Conservation (phyloP, 1,139 yeast genomes). For the Blastobotrys apis region DNA sequence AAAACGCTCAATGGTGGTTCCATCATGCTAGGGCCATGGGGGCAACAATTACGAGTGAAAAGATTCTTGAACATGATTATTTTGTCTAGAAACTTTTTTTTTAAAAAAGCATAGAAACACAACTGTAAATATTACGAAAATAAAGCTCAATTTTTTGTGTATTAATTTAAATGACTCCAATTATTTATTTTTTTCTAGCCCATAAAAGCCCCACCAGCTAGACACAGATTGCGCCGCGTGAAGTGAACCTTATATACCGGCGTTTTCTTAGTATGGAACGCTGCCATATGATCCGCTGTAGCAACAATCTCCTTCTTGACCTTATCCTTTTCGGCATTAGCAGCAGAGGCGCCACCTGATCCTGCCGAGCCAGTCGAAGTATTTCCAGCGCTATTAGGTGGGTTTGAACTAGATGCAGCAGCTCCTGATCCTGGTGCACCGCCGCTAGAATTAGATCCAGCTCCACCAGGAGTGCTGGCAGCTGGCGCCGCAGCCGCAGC, state of each 20-base stretch:
- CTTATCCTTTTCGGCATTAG: slow-evolving; percentile 26
- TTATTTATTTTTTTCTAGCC: too few relatives aligned
- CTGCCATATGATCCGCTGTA: slow-evolving; percentile 86
- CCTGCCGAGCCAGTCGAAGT: slow-evolving; percentile 8
- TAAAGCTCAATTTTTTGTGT: neutral
- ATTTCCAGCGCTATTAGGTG: slow-evolving; percentile 20
- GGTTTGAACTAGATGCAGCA: slow-evolving; percentile 20
- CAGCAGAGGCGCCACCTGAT: neutral
- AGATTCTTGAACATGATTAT: too few relatives aligned
- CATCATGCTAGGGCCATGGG: slow-evolving; percentile 20
- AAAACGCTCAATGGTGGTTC: slow-evolving; percentile 20
- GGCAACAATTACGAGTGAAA: slow-evolving; percentile 11
- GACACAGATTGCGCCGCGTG: slow-evolving; percentile 82
- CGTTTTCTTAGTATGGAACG: slow-evolving; percentile 87
- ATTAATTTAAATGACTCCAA: neutral
- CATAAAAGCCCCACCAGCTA: slow-evolving; percentile 85
- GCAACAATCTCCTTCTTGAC: slow-evolving; percentile 68
- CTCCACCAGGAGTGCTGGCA: neutral
- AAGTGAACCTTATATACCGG: slow-evolving; percentile 92
- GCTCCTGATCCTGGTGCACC: slow-evolving; percentile 14
- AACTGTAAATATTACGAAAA: neutral
- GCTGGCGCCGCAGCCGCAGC: neutral
- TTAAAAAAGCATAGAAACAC: neutral
- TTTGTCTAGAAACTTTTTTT: too few relatives aligned
- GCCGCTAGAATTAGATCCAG: neutral